Evolutionary conservation across 106 monocot genomes (phyloP), one percentile per base, ranked within the genome.

Genomic region (Platanthera guangdongensis): DNA sequence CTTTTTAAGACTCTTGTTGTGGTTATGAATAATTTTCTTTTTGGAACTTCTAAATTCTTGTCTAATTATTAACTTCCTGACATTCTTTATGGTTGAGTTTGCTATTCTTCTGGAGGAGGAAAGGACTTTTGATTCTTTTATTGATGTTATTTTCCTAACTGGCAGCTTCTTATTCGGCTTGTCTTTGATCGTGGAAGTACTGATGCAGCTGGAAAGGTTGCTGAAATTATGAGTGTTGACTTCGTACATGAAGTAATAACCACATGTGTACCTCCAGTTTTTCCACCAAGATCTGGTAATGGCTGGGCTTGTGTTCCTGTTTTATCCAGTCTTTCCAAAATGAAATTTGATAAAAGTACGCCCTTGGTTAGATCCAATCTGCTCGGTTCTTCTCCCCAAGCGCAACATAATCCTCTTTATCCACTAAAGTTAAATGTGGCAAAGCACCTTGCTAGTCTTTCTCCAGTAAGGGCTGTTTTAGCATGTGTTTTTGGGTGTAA

Each of bases 231-330:
- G 93, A 63, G 86, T 79, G 89, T 85, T 63, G 93, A 97, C 85
- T 97, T 97, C 81, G 96, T 97, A 75, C 93, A 97, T 82, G 93
- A 97, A 86, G 82, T 97, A 50, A 89, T 97, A 80, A 83, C 93
- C 72, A 90, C 96, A 46, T 97, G 93, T 83, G 96, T 97, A 4
- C 93, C 96, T 69, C 96, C 96, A 59, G 96, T 97, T 79, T 97
- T 93, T 47, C 87, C 93, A 14, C 93, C 96, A 74, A 74, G 79
- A 65, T 91, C 81, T 63, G 82, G 89, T 51, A 87, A 91, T 86
- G 93, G 93, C 50, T 97, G 91, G 93, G 96, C 96, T 75, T 87
- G 93, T 75, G 82, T 97, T 72, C 96, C 96, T 13, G 68, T 88
- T 77, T 71, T 93, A 81, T 82, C 87, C 68, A 78, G 80, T 6